Conservation (phyloP, 148 eudicot species). For the Cornus florida region DNA sequence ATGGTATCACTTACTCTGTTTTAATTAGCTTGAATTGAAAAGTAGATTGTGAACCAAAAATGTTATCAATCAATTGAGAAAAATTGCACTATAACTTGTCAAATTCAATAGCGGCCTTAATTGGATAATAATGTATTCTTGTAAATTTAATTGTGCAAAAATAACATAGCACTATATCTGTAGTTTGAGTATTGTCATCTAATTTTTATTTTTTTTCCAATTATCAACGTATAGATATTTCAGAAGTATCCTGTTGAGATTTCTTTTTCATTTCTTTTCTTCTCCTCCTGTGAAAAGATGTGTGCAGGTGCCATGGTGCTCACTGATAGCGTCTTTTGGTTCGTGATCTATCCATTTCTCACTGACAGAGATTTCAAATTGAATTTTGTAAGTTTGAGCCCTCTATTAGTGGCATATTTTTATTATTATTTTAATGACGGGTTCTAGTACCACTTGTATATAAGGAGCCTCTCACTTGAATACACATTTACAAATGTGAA, state of each 20-base stretch:
- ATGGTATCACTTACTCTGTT: too few species aligned
- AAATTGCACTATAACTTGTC: too few species aligned
- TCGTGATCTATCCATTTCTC: constrained; percentile 66
- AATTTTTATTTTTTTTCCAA: too few species aligned
- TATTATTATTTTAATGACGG: neutral
- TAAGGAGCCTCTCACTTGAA: neutral
- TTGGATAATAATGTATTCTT: too few species aligned
- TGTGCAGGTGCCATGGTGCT: constrained; percentile 80
- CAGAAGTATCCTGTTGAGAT: neutral
- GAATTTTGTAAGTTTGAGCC: constrained; percentile 52
- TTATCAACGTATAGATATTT: too few species aligned
- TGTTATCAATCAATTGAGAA: too few species aligned
- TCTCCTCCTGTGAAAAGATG: constrained; percentile 33
- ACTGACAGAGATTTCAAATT: constrained; percentile 36
- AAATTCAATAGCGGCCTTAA: too few species aligned
- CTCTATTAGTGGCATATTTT: neutral
- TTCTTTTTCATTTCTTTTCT: constrained; percentile 9
- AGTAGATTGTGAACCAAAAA: too few species aligned
- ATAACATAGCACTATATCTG: neutral
- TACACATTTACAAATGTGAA: neutral
- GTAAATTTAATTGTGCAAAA: too few species aligned
- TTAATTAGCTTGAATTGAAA: too few species aligned
- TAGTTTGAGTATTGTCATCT: neutral
- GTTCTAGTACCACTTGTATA: neutral
- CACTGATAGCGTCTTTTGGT: constrained; percentile 85